Percentiles rank a stretch among this genome's conserved stretches.
Conservation (phyloP, 208 protist species). For the Trypanosoma theileri region DNA sequence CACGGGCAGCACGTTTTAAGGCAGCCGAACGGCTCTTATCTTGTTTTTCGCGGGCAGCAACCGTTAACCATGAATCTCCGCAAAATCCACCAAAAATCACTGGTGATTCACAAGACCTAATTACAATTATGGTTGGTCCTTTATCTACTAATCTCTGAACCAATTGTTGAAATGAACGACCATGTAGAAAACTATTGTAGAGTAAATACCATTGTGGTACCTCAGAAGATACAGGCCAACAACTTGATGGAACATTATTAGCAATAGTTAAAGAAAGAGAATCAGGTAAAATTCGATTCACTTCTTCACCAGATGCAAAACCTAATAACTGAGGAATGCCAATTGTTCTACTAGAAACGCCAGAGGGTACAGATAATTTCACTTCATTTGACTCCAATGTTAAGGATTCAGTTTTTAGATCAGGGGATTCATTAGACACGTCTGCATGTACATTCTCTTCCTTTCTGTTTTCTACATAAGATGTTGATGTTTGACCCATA, state of each 20-base stretch:
- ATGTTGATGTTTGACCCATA: too few relatives aligned
- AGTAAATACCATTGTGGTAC: constrained; percentile 57
- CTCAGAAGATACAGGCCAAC: constrained; percentile 10
- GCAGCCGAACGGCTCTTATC: constrained; percentile 51
- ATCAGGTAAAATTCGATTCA: constrained; percentile 6
- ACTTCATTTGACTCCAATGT: too few relatives aligned
- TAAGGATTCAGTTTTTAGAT: too few relatives aligned
- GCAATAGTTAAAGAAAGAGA: constrained; percentile 27
- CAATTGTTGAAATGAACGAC: constrained; percentile 64
- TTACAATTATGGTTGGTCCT: constrained; percentile 52
- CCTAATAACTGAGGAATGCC: constrained; percentile 1
- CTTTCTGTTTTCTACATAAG: too few relatives aligned
- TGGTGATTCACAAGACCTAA: constrained; percentile 35
- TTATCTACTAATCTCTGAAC: constrained; percentile 42
- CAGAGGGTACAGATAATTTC: too few relatives aligned
- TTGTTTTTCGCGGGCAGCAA: constrained; percentile 47
- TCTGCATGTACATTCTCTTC: too few relatives aligned
- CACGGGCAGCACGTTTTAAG: constrained; percentile 37
- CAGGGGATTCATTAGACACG: too few relatives aligned
- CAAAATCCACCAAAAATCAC: constrained; percentile 64
- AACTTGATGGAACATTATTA: constrained; percentile 36
- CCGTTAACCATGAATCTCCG: constrained; percentile 55
- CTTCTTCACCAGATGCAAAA: constrained; percentile 16
- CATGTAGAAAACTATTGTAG: constrained; percentile 58
- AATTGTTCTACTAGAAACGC: too few relatives aligned